phyloP scores from a whole-genome alignment of 1,284 basidiomycete species.

The Mrakiaceae sp. region DNA sequence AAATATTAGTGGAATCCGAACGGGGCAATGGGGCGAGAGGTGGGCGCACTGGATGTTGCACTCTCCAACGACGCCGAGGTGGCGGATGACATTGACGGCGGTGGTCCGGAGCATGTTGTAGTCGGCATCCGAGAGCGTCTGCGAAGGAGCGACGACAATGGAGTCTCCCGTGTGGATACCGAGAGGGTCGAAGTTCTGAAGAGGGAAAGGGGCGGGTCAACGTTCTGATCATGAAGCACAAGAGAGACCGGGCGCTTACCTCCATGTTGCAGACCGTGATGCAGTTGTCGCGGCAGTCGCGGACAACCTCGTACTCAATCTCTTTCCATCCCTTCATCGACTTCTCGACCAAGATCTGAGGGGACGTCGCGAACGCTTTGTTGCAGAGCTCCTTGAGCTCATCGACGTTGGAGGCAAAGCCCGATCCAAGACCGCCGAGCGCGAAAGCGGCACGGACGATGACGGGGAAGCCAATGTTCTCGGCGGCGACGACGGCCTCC shows the following conservation, averaged over 20 bases:
- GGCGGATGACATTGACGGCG: constrained; percentile 94
- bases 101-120: constrained; percentile 99
- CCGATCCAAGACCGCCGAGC: constrained; percentile 86
- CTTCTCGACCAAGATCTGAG: constrained; percentile 94
- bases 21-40: too few relatives aligned
- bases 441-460: constrained; percentile 96
- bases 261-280: constrained; percentile 99
- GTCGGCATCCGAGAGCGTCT: constrained; percentile 92
- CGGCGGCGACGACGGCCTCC: constrained; percentile 76
- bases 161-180: constrained; percentile 99
- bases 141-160: constrained; percentile 96
- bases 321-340: constrained; percentile 99
- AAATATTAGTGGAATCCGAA: too few relatives aligned
- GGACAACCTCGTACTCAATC: constrained; percentile 98
- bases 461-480: constrained; percentile 84
- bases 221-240: not conserved
- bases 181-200: constrained; percentile 91
- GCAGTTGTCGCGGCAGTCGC: constrained; percentile 93
- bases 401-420: constrained; percentile 81
- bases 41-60: constrained; percentile 68
- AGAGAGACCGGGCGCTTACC: constrained; percentile 42
- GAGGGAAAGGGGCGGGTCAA: constrained; percentile 2
- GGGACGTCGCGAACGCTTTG: constrained; percentile 92
- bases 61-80: constrained; percentile 93
- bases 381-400: constrained; percentile 77